These are phyloP conservation scores for Aspergillaceae sp. DNA, from an alignment of 2,329 filamentous ascomycete genomes.

Conservation along the genomic window DNA sequence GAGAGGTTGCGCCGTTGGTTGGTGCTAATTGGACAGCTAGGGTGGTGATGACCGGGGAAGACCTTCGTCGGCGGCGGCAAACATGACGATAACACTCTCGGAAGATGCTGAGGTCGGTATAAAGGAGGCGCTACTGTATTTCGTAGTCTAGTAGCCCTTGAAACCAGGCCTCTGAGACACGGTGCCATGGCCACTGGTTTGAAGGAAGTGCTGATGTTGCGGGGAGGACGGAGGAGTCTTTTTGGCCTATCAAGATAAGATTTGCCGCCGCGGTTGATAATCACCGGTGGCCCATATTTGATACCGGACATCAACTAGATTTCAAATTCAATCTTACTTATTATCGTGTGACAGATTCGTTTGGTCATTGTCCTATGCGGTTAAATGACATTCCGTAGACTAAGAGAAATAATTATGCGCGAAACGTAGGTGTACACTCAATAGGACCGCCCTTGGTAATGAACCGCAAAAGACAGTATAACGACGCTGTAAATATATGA, in stretches of 20 bases:
- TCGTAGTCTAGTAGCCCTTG: slow-evolving; percentile 8
- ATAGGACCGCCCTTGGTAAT: no score
- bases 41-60: not conserved
- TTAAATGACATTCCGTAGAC: no score
- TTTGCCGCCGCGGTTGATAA: not conserved
- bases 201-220: not conserved
- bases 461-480: not conserved
- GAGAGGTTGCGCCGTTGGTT: slow-evolving; percentile 13
- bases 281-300: not conserved
- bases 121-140: not conserved
- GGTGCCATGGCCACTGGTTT: slow-evolving; percentile 15
- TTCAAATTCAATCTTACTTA: no score
- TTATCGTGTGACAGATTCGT: no score
- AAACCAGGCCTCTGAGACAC: slow-evolving; percentile 17
- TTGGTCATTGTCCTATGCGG: no score
- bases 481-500: not conserved
- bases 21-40: not conserved
- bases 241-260: no score
- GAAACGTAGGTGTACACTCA: no score
- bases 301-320: no score
- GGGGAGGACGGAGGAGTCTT: not conserved
- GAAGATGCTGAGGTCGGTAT: not conserved
- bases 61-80: slow-evolving; percentile 3
- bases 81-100: not conserved
- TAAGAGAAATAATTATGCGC: no score